Evolutionary conservation across 208 protist genomes (phyloP).

Genomic region (Baffinella frigidus): DNA sequence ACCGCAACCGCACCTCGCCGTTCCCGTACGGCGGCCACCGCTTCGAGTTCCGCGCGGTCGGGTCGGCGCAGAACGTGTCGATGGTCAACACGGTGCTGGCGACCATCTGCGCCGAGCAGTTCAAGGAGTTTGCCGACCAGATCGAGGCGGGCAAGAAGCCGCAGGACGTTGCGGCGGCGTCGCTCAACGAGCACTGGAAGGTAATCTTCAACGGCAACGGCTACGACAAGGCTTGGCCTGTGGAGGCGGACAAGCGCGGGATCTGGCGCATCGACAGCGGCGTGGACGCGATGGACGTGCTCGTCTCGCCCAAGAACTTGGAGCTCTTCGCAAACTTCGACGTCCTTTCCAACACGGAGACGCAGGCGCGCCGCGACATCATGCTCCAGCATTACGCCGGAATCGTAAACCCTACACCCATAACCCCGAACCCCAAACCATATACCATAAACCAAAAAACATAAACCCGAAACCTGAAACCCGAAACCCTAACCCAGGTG

Average conservation of each 20-base stretch:
- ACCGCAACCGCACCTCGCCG: slow-evolving; percentile 84
- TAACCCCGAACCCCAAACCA: slow-evolving; percentile 73
- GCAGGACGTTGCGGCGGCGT: slow-evolving; percentile 68
- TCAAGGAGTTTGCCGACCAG: slow-evolving; percentile 70
- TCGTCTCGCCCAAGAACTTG: slow-evolving; percentile 74
- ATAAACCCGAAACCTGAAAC: slow-evolving; percentile 75
- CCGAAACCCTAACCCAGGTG: too few species aligned
- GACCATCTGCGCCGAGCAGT: slow-evolving; percentile 77
- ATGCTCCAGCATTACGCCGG: slow-evolving; percentile 72
- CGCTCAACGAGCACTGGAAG: slow-evolving; percentile 70
- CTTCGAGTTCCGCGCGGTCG: slow-evolving; percentile 84
- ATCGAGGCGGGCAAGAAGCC: slow-evolving; percentile 68
- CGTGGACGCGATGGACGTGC: slow-evolving; percentile 71
- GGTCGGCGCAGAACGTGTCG: slow-evolving; percentile 77
- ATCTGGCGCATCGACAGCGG: slow-evolving; percentile 68
- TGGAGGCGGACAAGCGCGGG: slow-evolving; percentile 73
- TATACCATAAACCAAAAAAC: too few species aligned
- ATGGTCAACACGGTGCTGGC: slow-evolving; percentile 79
- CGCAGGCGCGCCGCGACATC: slow-evolving; percentile 69
- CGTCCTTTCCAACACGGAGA: slow-evolving; percentile 70
- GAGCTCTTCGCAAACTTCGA: slow-evolving; percentile 69
- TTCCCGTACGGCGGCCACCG: slow-evolving; percentile 83
- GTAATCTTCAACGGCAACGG: slow-evolving; percentile 79
- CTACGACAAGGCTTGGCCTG: slow-evolving; percentile 75
- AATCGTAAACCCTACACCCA: too few species aligned